A percentile compares a stretch with the other conserved stretches of the same genome.
These are phyloP conservation scores for Chrysanthemum seticuspe DNA, from an alignment of 129 eudicot genomes.

Conservation along the genomic window DNA sequence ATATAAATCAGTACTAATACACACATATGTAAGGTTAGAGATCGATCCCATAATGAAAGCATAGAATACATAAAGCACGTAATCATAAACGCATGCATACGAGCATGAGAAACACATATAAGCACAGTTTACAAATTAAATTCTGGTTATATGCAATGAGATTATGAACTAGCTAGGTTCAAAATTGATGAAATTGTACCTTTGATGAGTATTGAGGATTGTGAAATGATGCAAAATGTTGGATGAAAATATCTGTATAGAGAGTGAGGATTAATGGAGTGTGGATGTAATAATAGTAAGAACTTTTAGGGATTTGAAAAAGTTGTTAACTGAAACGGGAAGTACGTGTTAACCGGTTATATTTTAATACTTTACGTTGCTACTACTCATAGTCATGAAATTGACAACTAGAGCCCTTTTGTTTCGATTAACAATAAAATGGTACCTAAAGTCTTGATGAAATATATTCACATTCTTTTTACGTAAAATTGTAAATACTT, in stretches of 20 bases:
- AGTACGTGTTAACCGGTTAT: neutral
- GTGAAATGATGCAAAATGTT: too few relatives aligned
- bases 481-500: too few relatives aligned
- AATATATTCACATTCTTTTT: too few relatives aligned
- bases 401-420: neutral
- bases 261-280: constrained; percentile 13
- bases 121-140: too few relatives aligned
- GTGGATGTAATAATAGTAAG: constrained; percentile 15
- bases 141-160: neutral
- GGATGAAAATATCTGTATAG: neutral
- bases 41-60: too few relatives aligned
- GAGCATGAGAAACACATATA: too few relatives aligned
- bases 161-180: neutral
- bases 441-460: neutral
- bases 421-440: neutral
- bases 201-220: too few relatives aligned
- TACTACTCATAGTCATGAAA: neutral
- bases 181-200: constrained; percentile 15
- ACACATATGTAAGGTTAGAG: too few relatives aligned
- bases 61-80: too few relatives aligned
- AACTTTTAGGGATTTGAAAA: neutral
- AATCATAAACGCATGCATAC: too few relatives aligned
- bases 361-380: neutral
- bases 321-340: neutral
- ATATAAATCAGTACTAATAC: neutral